A percentile compares a stretch with the other conserved stretches of the same genome.
Conservation (phyloP, 202 grass and related monocot genomes). For the Digitaria exilis region DNA sequence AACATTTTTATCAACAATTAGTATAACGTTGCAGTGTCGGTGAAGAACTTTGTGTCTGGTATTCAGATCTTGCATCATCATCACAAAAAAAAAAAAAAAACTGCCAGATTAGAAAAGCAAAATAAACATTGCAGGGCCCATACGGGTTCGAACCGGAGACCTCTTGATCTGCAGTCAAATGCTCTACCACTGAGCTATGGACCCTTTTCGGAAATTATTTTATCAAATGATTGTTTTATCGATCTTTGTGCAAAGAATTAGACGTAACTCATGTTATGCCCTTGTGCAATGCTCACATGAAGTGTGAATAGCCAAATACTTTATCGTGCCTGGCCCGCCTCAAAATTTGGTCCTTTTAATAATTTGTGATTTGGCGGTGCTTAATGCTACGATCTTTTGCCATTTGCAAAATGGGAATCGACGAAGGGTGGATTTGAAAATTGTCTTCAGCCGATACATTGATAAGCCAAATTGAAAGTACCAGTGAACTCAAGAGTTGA, state of each 20-base stretch:
- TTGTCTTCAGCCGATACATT: background rate
- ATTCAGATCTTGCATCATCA: background rate
- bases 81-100: background rate
- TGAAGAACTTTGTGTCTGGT: background rate
- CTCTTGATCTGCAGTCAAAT: constrained; percentile 77
- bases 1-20: background rate
- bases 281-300: background rate
- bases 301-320: background rate
- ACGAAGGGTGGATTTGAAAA: background rate
- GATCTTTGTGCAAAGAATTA: no score
- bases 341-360: background rate
- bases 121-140: constrained; percentile 29
- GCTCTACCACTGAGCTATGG: constrained; percentile 71
- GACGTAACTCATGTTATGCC: no score
- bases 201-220: background rate
- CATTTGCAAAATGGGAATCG: background rate
- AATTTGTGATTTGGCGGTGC: no score
- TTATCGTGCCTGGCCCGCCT: background rate
- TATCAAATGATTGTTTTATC: no score
- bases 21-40: background rate
- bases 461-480: background rate
- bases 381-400: no score
- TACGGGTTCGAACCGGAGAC: constrained; percentile 64
- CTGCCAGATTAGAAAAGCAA: background rate
- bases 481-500: background rate